phyloP scores from a whole-genome alignment of 345 rosid species.

The Adansonia digitata region DNA sequence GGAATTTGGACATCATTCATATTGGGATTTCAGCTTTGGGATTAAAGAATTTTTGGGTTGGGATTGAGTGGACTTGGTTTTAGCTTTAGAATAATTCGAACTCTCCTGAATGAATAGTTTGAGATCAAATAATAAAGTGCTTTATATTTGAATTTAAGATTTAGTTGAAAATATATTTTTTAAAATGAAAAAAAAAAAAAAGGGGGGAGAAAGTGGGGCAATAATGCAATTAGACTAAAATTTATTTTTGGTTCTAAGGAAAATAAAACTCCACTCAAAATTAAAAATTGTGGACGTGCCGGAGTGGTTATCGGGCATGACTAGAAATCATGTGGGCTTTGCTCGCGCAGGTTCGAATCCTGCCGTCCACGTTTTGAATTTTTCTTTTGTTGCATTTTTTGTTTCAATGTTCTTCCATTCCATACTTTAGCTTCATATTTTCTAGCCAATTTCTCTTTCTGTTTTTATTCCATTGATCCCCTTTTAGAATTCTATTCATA shows the following conservation, averaged over 20 bases:
- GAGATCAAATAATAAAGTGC: too few species aligned
- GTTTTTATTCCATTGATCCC: too few species aligned
- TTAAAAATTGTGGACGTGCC: slow-evolving; percentile 62
- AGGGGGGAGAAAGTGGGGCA: too few species aligned
- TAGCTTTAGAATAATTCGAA: background rate
- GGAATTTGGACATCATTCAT: background rate
- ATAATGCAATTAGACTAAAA: too few species aligned
- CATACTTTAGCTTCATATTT: background rate
- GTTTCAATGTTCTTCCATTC: too few species aligned
- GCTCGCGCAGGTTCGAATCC: slow-evolving; percentile 42
- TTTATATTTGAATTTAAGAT: too few species aligned
- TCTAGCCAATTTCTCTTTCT: background rate
- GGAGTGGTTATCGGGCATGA: slow-evolving; percentile 99
- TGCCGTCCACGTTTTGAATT: slow-evolving; percentile 19
- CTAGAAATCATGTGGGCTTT: slow-evolving; percentile 96
- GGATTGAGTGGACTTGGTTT: background rate
- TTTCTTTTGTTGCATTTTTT: background rate
- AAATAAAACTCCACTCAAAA: too few species aligned
- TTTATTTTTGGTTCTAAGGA: too few species aligned
- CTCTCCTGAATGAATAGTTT: background rate
- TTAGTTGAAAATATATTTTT: too few species aligned
- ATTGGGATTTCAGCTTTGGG: background rate
- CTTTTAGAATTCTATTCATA: too few species aligned
- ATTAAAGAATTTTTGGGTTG: background rate
- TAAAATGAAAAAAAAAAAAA: too few species aligned